Evolutionary conservation across 495 filamentous ascomycete species (phyloP).

Genomic region (Neurospora sp.): DNA sequence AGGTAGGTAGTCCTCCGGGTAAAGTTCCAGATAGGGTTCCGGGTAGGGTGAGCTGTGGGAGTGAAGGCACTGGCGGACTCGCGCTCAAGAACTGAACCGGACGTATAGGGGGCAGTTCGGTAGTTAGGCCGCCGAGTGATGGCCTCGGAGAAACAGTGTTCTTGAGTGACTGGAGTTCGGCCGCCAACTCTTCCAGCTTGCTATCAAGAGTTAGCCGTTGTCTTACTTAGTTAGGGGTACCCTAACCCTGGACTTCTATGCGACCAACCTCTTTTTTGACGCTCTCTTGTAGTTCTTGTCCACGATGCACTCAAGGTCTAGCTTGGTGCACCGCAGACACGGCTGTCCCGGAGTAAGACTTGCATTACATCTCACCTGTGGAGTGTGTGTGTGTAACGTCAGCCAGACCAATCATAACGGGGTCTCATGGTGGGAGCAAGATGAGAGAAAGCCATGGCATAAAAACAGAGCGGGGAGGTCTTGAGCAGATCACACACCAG

Average conservation of each 20-base stretch:
- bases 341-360: slow-evolving; percentile 28
- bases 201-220: slow-evolving; percentile 9
- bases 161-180: slow-evolving; percentile 36
- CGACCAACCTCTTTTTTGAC: slow-evolving; percentile 29
- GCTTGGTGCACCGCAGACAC: slow-evolving; percentile 34
- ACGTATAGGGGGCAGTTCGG: slow-evolving; percentile 7
- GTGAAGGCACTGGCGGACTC: neutral
- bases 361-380: slow-evolving; percentile 35
- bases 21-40: neutral
- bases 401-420: neutral
- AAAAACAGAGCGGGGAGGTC: neutral
- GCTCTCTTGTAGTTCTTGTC: slow-evolving; percentile 37
- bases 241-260: neutral
- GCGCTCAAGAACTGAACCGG: slow-evolving; percentile 7
- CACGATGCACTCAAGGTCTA: slow-evolving; percentile 34
- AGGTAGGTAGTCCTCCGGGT: neutral
- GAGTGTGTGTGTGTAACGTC: neutral
- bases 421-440: neutral
- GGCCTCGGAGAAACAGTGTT: slow-evolving; percentile 26
- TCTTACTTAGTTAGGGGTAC: neutral
- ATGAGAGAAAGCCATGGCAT: neutral
- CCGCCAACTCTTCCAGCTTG: slow-evolving; percentile 35
- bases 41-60: neutral
- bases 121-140: neutral
- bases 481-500: neutral